Evolutionary conservation across 2,329 filamentous ascomycete genomes (phyloP), one percentile per base, ranked within the genome.

Genomic region (Colletotrichum destructivum): DNA sequence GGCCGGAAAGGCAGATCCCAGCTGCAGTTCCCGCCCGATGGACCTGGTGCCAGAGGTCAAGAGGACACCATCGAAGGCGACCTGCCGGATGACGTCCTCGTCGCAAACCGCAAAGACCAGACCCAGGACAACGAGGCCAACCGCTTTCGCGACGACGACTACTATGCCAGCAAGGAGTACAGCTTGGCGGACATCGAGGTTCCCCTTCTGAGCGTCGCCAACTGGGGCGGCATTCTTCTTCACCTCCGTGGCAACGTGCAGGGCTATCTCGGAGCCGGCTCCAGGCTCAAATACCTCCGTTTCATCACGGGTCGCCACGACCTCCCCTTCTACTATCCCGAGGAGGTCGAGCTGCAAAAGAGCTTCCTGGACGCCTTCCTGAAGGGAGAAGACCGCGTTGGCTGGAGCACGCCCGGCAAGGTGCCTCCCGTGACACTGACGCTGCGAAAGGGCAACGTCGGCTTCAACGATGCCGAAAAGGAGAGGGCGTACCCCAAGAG

Each of bases 281-380:
- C 91, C 0, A 84, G 89, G 69, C 83, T 90, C 72, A 94, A 94
- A 78, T 94, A 91, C 74, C 84, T 94, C 0, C 87, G 91, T 8
- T 89, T 93, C 78, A 91, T 93, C 76, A 90, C 88, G 0, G 92
- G 92, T 2, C 86, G 92, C 0, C 92, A 94, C 73, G 92, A 94
- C 75, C 83, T 94, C 2, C 92, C 92, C 0, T 93, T 94, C 78
- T 94, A 93, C 81, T 93, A 93, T 77, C 79, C 87, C 1, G 89
- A 93, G 59, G 90, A 93, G 73, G 91, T 92, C 0, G 89, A 92
- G 72, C 75, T 94, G 0, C 92, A 94, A 76, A 85, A 84, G 57
- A 89, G 88, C 74, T 94, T 94, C 78, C 81, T 94, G 0, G 90
- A 93, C 70, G 91, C 91, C 0, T 94, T 94, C 76, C 84, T 94